Conservation (phyloP, 306 rosid species). For the Senna siamea region DNA sequence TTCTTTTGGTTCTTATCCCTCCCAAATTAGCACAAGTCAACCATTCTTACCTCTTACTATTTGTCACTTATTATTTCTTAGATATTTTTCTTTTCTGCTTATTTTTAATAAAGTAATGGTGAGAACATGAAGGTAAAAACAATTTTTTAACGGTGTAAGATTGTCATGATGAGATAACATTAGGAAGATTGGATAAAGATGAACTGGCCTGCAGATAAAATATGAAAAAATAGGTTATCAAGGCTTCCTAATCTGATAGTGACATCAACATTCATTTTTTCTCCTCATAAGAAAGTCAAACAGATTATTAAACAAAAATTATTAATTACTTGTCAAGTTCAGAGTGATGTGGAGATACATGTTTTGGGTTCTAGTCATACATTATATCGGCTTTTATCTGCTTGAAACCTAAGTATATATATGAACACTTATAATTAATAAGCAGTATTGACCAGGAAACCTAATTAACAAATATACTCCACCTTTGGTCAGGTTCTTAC, state of each 20-base stretch:
- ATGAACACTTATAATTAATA: not conserved
- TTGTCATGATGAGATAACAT: not conserved
- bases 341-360: not conserved
- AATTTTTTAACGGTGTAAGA: not conserved
- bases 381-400: not conserved
- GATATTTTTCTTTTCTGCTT: not conserved
- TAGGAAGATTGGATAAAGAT: not conserved
- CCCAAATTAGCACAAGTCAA: constrained; percentile 2
- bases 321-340: not conserved
- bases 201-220: not conserved
- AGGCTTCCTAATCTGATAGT: constrained; percentile 8
- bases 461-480: not conserved
- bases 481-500: not conserved
- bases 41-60: not conserved
- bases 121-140: not conserved
- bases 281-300: not conserved
- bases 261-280: not conserved
- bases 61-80: not conserved
- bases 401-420: not conserved
- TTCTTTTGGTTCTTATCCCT: not conserved
- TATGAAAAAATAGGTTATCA: not conserved
- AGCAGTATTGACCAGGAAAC: not conserved
- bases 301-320: not conserved
- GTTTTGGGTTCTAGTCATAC: not conserved
- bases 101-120: not conserved